Evolutionary conservation across 2,329 filamentous ascomycete genomes (phyloP).

Genomic region (Ophiostoma sp.): DNA sequence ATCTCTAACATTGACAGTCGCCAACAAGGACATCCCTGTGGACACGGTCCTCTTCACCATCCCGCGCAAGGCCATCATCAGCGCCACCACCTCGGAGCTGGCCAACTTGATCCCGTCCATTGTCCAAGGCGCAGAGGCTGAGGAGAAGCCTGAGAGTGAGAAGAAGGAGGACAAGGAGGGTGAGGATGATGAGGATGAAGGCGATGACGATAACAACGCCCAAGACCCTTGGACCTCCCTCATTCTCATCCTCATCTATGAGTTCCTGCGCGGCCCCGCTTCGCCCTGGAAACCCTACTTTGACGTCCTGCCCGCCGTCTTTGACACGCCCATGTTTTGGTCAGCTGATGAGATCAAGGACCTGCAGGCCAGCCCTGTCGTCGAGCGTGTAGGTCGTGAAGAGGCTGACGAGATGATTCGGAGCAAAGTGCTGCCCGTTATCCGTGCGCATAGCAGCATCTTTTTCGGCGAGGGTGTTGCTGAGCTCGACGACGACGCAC

Average conservation of each 20-base stretch:
- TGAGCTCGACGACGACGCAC: constrained; percentile 44
- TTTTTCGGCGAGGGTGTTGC: constrained; percentile 45
- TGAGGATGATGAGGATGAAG: constrained; percentile 35
- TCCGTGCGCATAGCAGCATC: constrained; percentile 47
- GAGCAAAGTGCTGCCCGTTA: constrained; percentile 51
- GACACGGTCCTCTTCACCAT: constrained; percentile 81
- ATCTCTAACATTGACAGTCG: constrained; percentile 50
- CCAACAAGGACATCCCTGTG: constrained; percentile 65
- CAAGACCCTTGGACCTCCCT: constrained; percentile 54
- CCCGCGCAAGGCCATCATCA: constrained; percentile 70
- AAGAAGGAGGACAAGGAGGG: constrained; percentile 38
- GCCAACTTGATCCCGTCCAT: constrained; percentile 56
- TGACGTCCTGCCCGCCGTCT: constrained; percentile 66
- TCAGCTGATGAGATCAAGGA: constrained; percentile 64
- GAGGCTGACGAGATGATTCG: constrained; percentile 70
- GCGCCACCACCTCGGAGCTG: constrained; percentile 69
- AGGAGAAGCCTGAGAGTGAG: constrained; percentile 29
- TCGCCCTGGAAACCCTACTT: constrained; percentile 81
- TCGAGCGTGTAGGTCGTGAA: constrained; percentile 72
- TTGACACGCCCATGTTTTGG: constrained; percentile 94
- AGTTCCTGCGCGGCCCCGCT: constrained; percentile 57
- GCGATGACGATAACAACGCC: constrained; percentile 42
- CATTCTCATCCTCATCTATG: constrained; percentile 80
- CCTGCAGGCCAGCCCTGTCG: constrained; percentile 75
- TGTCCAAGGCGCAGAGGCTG: constrained; percentile 42